Evolutionary conservation across 1,139 yeast species (phyloP).

Genomic region (Magnusiomyces suaveolens): DNA sequence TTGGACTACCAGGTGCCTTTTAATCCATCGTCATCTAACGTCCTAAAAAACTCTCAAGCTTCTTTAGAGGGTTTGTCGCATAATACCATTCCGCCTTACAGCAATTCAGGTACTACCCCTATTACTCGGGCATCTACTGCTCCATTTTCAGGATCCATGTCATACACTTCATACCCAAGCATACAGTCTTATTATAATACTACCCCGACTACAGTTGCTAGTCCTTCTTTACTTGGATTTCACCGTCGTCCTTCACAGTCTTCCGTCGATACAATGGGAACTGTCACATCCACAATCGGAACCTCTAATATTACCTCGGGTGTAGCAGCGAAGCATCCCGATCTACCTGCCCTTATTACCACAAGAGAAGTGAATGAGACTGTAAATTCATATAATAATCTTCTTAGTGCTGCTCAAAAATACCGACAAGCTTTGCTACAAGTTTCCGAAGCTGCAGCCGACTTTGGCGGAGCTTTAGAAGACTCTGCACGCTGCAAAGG

Average conservation of each 20-base stretch:
- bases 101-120: too few species aligned
- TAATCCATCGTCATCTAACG: too few species aligned
- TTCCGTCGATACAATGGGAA: constrained; percentile 1
- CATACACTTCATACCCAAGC: too few species aligned
- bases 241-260: background rate
- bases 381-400: constrained; percentile 38
- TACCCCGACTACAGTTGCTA: background rate
- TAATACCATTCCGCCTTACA: too few species aligned
- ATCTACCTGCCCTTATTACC: constrained; percentile 51
- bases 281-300: constrained; percentile 16
- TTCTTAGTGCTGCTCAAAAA: constrained; percentile 43
- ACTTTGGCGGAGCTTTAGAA: constrained; percentile 65
- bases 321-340: constrained; percentile 30
- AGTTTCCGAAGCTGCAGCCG: constrained; percentile 57
- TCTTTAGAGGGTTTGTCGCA: too few species aligned
- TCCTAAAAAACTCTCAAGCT: too few species aligned
- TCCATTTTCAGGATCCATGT: too few species aligned
- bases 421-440: constrained; percentile 43
- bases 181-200: too few species aligned
- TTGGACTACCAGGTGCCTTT: too few species aligned
- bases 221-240: background rate
- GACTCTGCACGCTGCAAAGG: constrained; percentile 62
- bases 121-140: too few species aligned
- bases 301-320: constrained; percentile 17
- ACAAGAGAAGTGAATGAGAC: constrained; percentile 48